Evolutionary conservation across 495 filamentous ascomycete genomes (phyloP), one percentile per base, ranked within the genome.

Genomic region (Daldinia decipiens): DNA sequence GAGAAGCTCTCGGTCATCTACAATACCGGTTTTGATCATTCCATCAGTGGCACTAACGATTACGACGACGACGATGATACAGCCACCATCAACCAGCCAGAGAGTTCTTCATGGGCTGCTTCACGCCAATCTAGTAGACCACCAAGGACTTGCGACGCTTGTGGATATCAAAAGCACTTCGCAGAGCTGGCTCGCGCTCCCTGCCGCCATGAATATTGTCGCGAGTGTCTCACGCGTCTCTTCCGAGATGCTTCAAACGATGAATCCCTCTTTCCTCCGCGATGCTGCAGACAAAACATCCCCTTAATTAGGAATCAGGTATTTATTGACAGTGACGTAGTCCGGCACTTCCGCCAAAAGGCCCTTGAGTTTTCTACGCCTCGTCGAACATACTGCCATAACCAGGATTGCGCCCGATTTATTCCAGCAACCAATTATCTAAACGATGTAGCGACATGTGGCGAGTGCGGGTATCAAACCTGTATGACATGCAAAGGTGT

Each of bases 181-280:
- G n/a, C 11, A 11, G 29, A 74, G 9, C 17, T 79, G 6, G 45
- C 56, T 1, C 69, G 47, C 3, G 70, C 61, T 51, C 75, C 74
- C 2, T 87, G 83, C 52, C 55, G 45, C 0, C 84, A 88, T 63
- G 54, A 76, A 7, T 87, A 87, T 73, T 88, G 87, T 68, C 68
- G 68, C 0, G 68, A 72, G 7, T 88, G 86, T 59, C 32, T 87
- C 1, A 40, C 39, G 1, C 55, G 59, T 0, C 79, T 87, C 1
- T 86, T 87, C 71, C 60, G 62, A 21, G 36, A 56, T 0, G 73
- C 84, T 0, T 76, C 83, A 21, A 75, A 67, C 0, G 86, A 87
- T 69, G 83, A 87, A 59, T 74, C 82, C 0, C 56, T 83, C 0
- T 87, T 85, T 58, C 87, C 87, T 1, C 85, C 87, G 6, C 78